These are phyloP conservation scores for Paracorniculantispora psalliotae DNA, from an alignment of 2,329 filamentous ascomycete genomes.

Conservation along the genomic window DNA sequence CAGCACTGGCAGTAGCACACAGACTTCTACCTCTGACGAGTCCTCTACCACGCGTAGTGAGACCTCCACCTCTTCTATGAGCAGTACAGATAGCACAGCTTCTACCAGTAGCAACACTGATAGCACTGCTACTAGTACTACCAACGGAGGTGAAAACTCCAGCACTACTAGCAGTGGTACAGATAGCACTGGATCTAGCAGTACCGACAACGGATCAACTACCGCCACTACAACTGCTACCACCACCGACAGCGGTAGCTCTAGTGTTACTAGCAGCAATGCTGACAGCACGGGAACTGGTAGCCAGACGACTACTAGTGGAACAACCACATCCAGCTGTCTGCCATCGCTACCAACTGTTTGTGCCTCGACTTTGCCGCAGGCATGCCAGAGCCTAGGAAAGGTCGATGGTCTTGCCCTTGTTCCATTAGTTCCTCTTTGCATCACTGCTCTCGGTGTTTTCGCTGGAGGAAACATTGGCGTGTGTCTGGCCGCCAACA, in stretches of 20 bases:
- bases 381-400: conserved; percentile 13
- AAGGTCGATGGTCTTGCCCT: conserved; percentile 12
- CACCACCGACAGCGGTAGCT: not conserved
- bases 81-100: no score
- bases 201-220: not conserved
- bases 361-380: conserved; percentile 13
- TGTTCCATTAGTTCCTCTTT: conserved; percentile 11
- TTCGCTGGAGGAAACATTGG: conserved; percentile 4
- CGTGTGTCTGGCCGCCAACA: conserved; percentile 5
- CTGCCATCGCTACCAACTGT: conserved; percentile 2
- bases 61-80: no score
- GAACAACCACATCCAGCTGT: not conserved
- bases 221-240: not conserved
- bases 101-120: not conserved
- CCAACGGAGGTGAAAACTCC: not conserved
- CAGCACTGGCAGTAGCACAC: not conserved
- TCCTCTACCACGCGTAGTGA: no score
- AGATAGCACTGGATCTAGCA: not conserved
- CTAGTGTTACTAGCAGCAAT: not conserved
- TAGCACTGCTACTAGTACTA: not conserved
- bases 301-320: not conserved
- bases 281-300: not conserved
- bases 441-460: conserved; percentile 15
- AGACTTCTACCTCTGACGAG: no score
- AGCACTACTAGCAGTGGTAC: not conserved